Base-by-base conservation (phyloP, 1,284 basidiomycete species). In the Mrakiaceae sp. region DNA sequence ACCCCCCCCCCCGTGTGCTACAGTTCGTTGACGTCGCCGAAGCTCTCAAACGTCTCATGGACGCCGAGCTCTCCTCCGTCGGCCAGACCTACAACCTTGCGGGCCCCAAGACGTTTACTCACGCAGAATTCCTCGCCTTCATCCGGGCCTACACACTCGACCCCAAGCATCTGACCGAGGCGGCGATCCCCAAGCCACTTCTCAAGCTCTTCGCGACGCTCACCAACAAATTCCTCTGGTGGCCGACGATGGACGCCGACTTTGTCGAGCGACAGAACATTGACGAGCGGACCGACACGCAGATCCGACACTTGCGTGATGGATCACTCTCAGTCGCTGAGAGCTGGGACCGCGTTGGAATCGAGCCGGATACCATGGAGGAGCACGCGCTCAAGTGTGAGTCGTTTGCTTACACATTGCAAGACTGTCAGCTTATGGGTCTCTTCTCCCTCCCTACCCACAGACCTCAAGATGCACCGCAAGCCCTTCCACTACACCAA, bases 1-100 rank as follows among this genome's bases (percentile, higher is more conserved):
- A 12, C 39, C 16, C 44, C 53, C 48, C 43, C 54, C 14, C 55
- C 12, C 16, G 27, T 4, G 10, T 53, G 57, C 58, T 68, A 27
- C 71, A 90, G 88, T 88, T 92, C 57, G 77, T 96, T 71, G 93
- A 99, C 73, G 91, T 98, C 63, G 95, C 95, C 5, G 86, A 93
- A 76, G 95, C 87, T 9, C 83, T 98, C 66, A 82, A 85, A 62
- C 87, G 88, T 76, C 81, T 98, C 74, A 81, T 88, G 72, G 79
- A 82, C 56, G 78, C 83, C 74, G 72, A 83, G 80, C 69, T 82
- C 79, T 79, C 76, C 57, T 86, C 71, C 72, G 84, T 76, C 63
- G 84, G 85, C 55, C 76, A 78, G 64, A 90, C 87, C 7, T 79
- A 93, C 74, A 84, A 84, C 67, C 86, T 99, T 50, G 88, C 92